Evolutionary conservation across 352 stramenopile genomes (phyloP).

Genomic region (Phytophthora aleatoria): DNA sequence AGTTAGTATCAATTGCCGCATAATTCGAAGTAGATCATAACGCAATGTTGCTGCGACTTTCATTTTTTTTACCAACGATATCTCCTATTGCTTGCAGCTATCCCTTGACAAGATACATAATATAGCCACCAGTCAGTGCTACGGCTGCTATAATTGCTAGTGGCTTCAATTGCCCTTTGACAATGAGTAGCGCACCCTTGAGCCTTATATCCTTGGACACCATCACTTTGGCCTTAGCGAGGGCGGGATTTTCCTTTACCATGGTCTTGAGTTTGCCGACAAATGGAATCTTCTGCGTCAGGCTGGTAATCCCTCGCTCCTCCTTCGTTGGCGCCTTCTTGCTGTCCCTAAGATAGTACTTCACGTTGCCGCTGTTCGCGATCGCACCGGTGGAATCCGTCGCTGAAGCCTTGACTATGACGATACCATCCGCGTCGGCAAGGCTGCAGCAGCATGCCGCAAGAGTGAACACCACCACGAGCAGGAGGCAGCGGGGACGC

Average conservation of each 20-base stretch:
- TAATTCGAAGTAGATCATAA: too few relatives aligned
- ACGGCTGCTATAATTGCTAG: slow-evolving; percentile 20
- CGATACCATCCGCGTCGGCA: slow-evolving; percentile 1
- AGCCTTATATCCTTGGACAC: slow-evolving; percentile 1
- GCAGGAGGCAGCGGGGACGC: slow-evolving; percentile 14
- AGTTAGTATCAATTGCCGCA: too few relatives aligned
- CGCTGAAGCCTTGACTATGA: slow-evolving; percentile 1
- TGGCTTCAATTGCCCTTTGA: slow-evolving; percentile 18
- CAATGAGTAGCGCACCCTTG: slow-evolving; percentile 1
- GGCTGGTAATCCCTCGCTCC: slow-evolving; percentile 14
- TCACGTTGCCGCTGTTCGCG: background rate
- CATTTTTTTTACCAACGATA: too few relatives aligned
- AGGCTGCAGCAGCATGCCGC: slow-evolving; percentile 6
- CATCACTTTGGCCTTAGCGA: slow-evolving; percentile 9
- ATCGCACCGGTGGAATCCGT: background rate
- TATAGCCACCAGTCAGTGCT: slow-evolving; percentile 16
- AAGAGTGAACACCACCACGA: slow-evolving; percentile 15
- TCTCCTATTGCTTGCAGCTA: background rate
- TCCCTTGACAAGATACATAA: slow-evolving; percentile 22
- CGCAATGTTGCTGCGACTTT: too few relatives aligned
- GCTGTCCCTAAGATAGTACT: slow-evolving; percentile 10
- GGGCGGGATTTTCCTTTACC: background rate
- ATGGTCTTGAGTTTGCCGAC: slow-evolving; percentile 9
- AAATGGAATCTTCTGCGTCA: slow-evolving; percentile 13
- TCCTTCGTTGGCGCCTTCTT: slow-evolving; percentile 7